These are phyloP conservation scores for Articulospora tetracladia DNA, from an alignment of 495 filamentous ascomycete species.

Conservation along the genomic window DNA sequence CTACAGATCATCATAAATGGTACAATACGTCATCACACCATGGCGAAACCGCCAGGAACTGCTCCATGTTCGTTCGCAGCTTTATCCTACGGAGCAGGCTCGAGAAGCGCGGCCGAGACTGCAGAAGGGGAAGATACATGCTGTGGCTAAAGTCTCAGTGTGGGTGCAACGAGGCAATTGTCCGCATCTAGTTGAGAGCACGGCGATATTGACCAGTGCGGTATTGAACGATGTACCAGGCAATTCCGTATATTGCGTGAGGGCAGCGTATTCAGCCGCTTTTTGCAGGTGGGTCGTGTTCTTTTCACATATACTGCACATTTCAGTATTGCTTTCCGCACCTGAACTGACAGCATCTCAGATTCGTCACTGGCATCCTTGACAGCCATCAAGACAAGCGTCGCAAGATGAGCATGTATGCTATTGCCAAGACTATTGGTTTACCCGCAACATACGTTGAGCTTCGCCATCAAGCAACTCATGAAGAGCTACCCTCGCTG, in stretches of 20 bases:
- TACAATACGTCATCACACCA: constrained; percentile 73
- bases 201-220: constrained; percentile 71
- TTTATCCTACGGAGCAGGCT: constrained; percentile 49
- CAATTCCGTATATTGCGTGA: constrained; percentile 48
- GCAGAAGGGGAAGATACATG: constrained; percentile 21
- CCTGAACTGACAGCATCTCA: constrained; percentile 27
- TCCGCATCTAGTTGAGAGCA: constrained; percentile 79
- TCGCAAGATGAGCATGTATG: constrained; percentile 77
- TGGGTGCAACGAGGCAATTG: constrained; percentile 68
- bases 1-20: constrained; percentile 42
- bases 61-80: constrained; percentile 58
- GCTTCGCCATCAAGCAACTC: constrained; percentile 83
- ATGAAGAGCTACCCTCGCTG: constrained; percentile 78
- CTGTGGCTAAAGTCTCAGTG: constrained; percentile 46
- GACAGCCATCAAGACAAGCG: constrained; percentile 68
- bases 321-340: neutral
- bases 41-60: constrained; percentile 69
- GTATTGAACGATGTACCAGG: constrained; percentile 51
- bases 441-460: constrained; percentile 86
- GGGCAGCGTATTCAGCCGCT: constrained; percentile 54
- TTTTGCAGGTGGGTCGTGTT: constrained; percentile 51
- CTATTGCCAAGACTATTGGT: constrained; percentile 67
- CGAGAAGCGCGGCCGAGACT: neutral
- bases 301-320: neutral
- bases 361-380: constrained; percentile 87